Evolutionary conservation across 2,329 filamentous ascomycete genomes (phyloP).

Genomic region (Exophiala spinifera): DNA sequence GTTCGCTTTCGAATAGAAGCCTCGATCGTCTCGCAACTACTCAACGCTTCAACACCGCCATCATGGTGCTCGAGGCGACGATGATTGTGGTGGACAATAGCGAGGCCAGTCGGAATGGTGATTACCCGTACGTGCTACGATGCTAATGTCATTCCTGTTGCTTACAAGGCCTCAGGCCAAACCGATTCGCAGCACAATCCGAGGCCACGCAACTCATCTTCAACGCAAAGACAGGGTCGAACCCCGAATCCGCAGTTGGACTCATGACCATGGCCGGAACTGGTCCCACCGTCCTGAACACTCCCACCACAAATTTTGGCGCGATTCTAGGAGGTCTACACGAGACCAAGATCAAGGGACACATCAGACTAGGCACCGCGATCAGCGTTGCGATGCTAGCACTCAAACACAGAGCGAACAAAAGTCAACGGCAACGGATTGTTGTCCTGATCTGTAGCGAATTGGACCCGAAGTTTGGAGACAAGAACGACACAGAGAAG

Average conservation of each 20-base stretch:
- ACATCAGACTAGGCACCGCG: constrained; percentile 82
- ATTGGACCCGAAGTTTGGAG: constrained; percentile 46
- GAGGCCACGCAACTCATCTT: constrained; percentile 95
- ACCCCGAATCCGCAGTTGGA: constrained; percentile 94
- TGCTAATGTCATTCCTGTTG: not conserved
- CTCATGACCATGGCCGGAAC: constrained; percentile 99
- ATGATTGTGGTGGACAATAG: constrained; percentile 99
- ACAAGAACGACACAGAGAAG: constrained; percentile 74
- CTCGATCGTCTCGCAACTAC: too few species aligned
- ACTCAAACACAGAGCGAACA: constrained; percentile 96
- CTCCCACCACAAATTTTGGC: constrained; percentile 91
- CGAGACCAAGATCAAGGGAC: constrained; percentile 89
- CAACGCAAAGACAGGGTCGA: constrained; percentile 89
- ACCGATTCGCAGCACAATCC: constrained; percentile 91
- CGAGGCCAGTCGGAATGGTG: constrained; percentile 96
- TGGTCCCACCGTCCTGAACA: constrained; percentile 95
- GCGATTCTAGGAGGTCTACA: constrained; percentile 91
- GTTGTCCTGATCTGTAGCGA: constrained; percentile 95
- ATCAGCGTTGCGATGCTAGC: constrained; percentile 92
- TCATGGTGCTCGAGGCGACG: constrained; percentile 97
- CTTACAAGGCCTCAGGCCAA: constrained; percentile 59
- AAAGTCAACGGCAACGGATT: constrained; percentile 92
- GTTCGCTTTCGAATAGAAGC: too few species aligned
- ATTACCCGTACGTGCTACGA: constrained; percentile 59
- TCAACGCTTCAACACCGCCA: constrained; percentile 49